These are phyloP conservation scores for Trametes versicolor DNA, from an alignment of 1,284 basidiomycete species.

Conservation along the genomic window DNA sequence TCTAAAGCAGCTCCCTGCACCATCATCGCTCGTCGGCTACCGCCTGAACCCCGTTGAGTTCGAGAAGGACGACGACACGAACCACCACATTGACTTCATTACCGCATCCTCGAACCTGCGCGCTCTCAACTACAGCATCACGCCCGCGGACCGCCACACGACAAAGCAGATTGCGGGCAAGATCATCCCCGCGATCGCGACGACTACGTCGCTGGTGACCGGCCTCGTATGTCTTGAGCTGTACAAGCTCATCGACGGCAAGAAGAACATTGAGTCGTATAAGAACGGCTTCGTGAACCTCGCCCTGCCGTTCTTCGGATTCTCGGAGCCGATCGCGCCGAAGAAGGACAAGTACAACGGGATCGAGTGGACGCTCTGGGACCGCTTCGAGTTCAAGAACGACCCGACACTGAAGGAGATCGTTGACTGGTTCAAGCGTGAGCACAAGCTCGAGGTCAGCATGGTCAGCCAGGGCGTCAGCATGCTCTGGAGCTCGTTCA, in stretches of 20 bases:
- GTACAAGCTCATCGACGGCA: constrained; percentile 98
- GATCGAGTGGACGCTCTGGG: constrained; percentile 98
- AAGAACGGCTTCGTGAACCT: constrained; percentile 99
- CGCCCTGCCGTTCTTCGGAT: constrained; percentile 98
- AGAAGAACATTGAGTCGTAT: constrained; percentile 93
- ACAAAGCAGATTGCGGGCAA: constrained; percentile 99
- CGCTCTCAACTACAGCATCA: constrained; percentile 95
- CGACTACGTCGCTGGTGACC: constrained; percentile 95
- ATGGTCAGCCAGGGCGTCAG: constrained; percentile 99
- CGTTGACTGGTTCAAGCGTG: constrained; percentile 84
- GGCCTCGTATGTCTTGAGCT: constrained; percentile 97
- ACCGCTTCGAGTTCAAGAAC: constrained; percentile 92
- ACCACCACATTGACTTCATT: constrained; percentile 99
- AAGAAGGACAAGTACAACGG: constrained; percentile 88
- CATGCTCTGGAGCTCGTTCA: constrained; percentile 97
- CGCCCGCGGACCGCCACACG: constrained; percentile 88
- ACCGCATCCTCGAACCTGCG: constrained; percentile 98
- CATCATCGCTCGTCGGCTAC: constrained; percentile 93
- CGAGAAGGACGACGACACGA: constrained; percentile 99
- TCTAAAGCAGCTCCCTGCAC: constrained; percentile 79
- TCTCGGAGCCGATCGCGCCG: constrained; percentile 98
- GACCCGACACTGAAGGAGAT: constrained; percentile 93
- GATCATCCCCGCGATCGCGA: constrained; percentile 99
- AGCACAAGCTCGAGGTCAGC: constrained; percentile 89
- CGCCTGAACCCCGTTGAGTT: constrained; percentile 96